phyloP scores from a whole-genome alignment of 2,329 filamentous ascomycete species.

The Trichoderma aggressivum region DNA sequence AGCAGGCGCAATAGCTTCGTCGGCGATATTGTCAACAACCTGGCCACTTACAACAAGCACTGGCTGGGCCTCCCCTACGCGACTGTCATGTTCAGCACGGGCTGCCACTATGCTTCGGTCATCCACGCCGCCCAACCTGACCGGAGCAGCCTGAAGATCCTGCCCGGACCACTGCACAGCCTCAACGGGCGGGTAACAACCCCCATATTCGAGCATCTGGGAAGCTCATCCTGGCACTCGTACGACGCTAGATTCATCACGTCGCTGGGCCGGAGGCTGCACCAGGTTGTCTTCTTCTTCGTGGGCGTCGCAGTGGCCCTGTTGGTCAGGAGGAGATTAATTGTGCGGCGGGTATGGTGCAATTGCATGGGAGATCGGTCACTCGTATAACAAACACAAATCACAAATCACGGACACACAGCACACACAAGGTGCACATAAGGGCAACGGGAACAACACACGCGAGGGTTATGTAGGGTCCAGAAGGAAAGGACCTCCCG shows the following conservation, averaged over 20 bases:
- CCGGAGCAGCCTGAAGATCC: slow-evolving; percentile 34
- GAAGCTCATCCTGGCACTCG: slow-evolving; percentile 42
- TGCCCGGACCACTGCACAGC: slow-evolving; percentile 37
- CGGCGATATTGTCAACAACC: slow-evolving; percentile 32
- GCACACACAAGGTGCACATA: background rate
- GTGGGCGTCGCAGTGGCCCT: slow-evolving; percentile 24
- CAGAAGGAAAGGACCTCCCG: background rate
- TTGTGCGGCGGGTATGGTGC: slow-evolving; percentile 22
- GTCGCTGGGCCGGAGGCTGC: slow-evolving; percentile 19
- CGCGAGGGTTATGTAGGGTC: slow-evolving; percentile 1
- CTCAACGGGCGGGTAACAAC: slow-evolving; percentile 39
- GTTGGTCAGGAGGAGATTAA: slow-evolving; percentile 21
- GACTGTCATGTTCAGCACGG: slow-evolving; percentile 43
- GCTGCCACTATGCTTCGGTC: slow-evolving; percentile 41
- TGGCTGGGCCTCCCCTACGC: slow-evolving; percentile 40
- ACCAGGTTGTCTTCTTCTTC: slow-evolving; percentile 23
- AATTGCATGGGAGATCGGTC: slow-evolving; percentile 7
- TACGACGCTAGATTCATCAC: slow-evolving; percentile 32
- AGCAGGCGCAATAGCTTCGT: slow-evolving; percentile 34
- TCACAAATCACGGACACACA: background rate
- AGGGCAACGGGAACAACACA: background rate
- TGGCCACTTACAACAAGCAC: slow-evolving; percentile 35
- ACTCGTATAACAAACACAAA: background rate
- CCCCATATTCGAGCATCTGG: slow-evolving; percentile 40
- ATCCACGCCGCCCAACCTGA: slow-evolving; percentile 37